These are phyloP conservation scores for Martensiomyces pterosporus DNA, from an alignment of 192 early-diverging fungal genomes.

Conservation along the genomic window DNA sequence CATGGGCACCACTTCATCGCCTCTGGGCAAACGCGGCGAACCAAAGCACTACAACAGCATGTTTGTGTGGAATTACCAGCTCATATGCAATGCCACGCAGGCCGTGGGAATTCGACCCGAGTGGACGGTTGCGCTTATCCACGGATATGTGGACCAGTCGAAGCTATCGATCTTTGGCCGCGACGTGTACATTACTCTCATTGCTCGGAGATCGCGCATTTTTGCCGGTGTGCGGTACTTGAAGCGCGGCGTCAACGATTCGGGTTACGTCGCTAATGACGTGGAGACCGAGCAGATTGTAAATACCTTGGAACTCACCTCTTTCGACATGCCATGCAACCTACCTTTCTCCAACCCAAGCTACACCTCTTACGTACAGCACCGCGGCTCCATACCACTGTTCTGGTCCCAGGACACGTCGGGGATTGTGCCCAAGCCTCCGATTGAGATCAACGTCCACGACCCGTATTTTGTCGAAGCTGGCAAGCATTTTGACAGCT, in stretches of 20 bases:
- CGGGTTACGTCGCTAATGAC: conserved; percentile 97
- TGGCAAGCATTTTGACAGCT: conserved; percentile 87
- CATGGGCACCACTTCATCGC: conserved; percentile 8
- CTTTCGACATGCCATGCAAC: conserved; percentile 65
- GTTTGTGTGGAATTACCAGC: conserved; percentile 93
- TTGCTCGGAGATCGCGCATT: conserved; percentile 88
- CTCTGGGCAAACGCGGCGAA: conserved; percentile 4
- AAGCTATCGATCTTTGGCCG: conserved; percentile 88
- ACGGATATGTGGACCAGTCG: conserved; percentile 98
- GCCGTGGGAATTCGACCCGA: conserved; percentile 25
- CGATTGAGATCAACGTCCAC: conserved; percentile 81
- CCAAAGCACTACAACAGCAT: conserved; percentile 61
- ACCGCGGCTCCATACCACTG: conserved; percentile 94
- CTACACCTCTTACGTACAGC: conserved; percentile 95
- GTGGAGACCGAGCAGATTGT: conserved; percentile 99
- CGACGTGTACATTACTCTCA: conserved; percentile 86
- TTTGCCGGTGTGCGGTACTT: conserved; percentile 96
- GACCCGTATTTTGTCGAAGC: conserved; percentile 94
- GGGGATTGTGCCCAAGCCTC: conserved; percentile 92
- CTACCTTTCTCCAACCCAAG: conserved; percentile 56
- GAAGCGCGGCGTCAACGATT: conserved; percentile 91
- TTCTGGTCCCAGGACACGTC: conserved; percentile 93
- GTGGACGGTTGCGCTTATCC: conserved; percentile 60
- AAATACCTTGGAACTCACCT: conserved; percentile 82
- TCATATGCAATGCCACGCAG: conserved; percentile 53